Evolutionary conservation across 2,329 filamentous ascomycete genomes (phyloP).

Genomic region (Fusarium multiceps): DNA sequence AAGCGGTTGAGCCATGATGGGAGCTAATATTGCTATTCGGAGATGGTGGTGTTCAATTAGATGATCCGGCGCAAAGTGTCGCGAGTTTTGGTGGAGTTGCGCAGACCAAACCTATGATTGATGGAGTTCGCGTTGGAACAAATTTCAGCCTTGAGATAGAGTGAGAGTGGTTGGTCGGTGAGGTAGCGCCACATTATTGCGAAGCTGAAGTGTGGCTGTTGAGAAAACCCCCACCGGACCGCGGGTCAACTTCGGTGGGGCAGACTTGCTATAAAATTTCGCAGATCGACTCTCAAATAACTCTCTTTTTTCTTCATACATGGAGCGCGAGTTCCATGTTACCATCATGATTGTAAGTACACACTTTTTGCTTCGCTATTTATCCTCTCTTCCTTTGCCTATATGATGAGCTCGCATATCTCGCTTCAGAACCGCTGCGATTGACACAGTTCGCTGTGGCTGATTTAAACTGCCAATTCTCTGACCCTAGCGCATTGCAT

Average conservation of each 20-base stretch:
- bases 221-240: background rate
- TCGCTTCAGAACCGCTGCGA: slow-evolving; percentile 64
- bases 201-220: slow-evolving; percentile 31
- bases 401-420: slow-evolving; percentile 57
- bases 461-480: slow-evolving; percentile 56
- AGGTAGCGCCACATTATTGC: slow-evolving; percentile 20
- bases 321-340: slow-evolving; percentile 49
- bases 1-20: slow-evolving; percentile 65
- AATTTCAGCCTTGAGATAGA: slow-evolving; percentile 48
- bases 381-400: background rate
- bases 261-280: slow-evolving; percentile 37
- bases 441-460: slow-evolving; percentile 59
- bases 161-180: slow-evolving; percentile 43
- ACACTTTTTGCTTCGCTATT: background rate
- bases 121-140: slow-evolving; percentile 48
- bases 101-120: slow-evolving; percentile 27
- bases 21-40: slow-evolving; percentile 14
- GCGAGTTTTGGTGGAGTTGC: slow-evolving; percentile 44
- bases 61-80: slow-evolving; percentile 41
- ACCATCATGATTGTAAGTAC: slow-evolving; percentile 55
- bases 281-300: slow-evolving; percentile 9
- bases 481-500: slow-evolving; percentile 48
- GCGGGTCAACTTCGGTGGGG: slow-evolving; percentile 41
- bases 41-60: slow-evolving; percentile 43
- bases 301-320: slow-evolving; percentile 37